phyloP scores from a whole-genome alignment of 306 rosid species.

The Vachellia collinsii region DNA sequence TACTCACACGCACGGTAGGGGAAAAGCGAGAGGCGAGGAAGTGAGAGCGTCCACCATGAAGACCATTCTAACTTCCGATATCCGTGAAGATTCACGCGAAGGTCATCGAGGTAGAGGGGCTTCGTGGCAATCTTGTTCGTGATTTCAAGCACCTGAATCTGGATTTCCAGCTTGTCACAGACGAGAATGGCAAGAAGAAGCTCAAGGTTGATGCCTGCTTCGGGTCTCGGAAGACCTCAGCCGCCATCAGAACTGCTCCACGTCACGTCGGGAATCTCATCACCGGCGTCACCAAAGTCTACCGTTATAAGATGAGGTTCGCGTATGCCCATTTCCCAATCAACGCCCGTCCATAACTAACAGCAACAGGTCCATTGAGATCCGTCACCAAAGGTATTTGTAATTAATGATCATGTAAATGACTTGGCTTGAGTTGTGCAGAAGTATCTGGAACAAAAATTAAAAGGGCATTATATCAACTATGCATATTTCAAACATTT shows the following conservation, averaged over 20 bases:
- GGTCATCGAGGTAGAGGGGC: conserved; percentile 80
- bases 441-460: too few relatives aligned
- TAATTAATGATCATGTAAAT: too few relatives aligned
- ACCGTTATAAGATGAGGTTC: conserved; percentile 83
- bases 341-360: conserved; percentile 63
- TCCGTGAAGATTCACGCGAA: conserved; percentile 61
- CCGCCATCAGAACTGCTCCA: conserved; percentile 76
- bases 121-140: conserved; percentile 71
- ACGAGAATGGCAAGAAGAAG: conserved; percentile 54
- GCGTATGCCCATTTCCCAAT: conserved; percentile 86
- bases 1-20: too few relatives aligned
- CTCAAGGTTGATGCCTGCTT: conserved; percentile 74
- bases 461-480: too few relatives aligned
- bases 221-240: conserved; percentile 78
- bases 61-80: too few relatives aligned
- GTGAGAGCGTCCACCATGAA: too few relatives aligned
- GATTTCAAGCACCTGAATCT: conserved; percentile 82
- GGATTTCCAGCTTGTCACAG: conserved; percentile 68
- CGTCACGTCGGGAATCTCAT: conserved; percentile 72
- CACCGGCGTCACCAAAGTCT: conserved; percentile 82
- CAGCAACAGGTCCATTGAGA: conserved; percentile 56
- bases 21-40: too few relatives aligned
- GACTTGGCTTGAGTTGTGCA: too few relatives aligned
- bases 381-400: conserved; percentile 43
- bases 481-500: too few relatives aligned